phyloP scores from a whole-genome alignment of 2,329 filamentous ascomycete genomes.

The Aspergillus tanneri region DNA sequence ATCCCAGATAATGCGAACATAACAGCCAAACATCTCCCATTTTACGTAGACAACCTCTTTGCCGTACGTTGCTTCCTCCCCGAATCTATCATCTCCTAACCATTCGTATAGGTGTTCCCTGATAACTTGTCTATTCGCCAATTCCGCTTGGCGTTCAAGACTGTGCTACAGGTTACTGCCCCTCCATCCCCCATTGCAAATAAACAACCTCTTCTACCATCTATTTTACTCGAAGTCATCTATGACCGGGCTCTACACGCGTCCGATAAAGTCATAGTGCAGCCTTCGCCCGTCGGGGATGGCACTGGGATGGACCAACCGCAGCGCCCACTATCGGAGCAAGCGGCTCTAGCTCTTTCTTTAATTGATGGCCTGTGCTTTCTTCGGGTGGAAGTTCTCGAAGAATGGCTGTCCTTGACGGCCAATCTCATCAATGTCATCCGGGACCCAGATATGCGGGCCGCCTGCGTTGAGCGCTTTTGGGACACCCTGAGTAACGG shows the following conservation, averaged over 20 bases:
- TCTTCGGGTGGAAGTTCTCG: slow-evolving; percentile 66
- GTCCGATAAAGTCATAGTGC: slow-evolving; percentile 51
- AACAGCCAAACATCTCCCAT: slow-evolving; percentile 70
- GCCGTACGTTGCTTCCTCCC: slow-evolving; percentile 41
- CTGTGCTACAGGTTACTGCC: slow-evolving; percentile 75
- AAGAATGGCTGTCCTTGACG: slow-evolving; percentile 76
- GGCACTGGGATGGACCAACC: slow-evolving; percentile 35
- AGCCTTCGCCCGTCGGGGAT: slow-evolving; percentile 35
- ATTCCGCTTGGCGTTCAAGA: slow-evolving; percentile 85
- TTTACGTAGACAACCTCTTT: slow-evolving; percentile 80
- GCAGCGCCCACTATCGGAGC: slow-evolving; percentile 59
- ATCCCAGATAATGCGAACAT: slow-evolving; percentile 73
- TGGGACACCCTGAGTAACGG: slow-evolving; percentile 77
- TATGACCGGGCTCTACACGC: slow-evolving; percentile 62
- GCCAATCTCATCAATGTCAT: slow-evolving; percentile 68
- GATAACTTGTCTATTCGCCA: slow-evolving; percentile 75
- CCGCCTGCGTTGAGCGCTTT: slow-evolving; percentile 67
- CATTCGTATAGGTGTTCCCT: slow-evolving; percentile 65
- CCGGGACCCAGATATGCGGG: slow-evolving; percentile 60
- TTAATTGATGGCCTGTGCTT: slow-evolving; percentile 77
- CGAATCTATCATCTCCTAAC: not conserved
- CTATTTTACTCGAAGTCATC: slow-evolving; percentile 76
- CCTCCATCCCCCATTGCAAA: slow-evolving; percentile 74
- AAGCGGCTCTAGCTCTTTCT: slow-evolving; percentile 72
- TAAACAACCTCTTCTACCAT: slow-evolving; percentile 73